Evolutionary conservation across 1,139 yeast species (phyloP).

Genomic region (Wickerhamomyces sp.): DNA sequence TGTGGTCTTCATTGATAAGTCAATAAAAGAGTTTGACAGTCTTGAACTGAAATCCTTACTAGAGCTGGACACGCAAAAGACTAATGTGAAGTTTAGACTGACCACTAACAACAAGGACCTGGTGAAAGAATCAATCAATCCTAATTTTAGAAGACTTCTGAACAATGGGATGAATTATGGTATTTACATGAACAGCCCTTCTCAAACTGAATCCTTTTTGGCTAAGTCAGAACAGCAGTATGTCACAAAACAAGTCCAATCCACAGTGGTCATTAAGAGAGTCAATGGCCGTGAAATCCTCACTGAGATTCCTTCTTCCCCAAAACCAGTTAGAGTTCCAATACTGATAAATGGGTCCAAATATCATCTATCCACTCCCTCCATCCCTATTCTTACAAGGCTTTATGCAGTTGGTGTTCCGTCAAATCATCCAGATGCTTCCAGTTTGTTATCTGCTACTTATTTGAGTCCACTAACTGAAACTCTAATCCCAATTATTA

Average conservation of each 20-base stretch:
- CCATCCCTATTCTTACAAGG: slow-evolving; percentile 12
- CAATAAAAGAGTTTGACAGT: slow-evolving; percentile 13
- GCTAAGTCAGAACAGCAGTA: not conserved
- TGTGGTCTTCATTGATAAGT: slow-evolving; percentile 11
- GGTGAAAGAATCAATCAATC: slow-evolving; percentile 7
- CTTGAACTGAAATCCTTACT: slow-evolving; percentile 12
- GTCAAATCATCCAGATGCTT: slow-evolving; percentile 11
- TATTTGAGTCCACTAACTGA: not conserved
- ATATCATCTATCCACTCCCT: slow-evolving; percentile 10
- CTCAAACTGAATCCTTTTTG: slow-evolving; percentile 5
- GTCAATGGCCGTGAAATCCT: not conserved
- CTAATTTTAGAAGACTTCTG: slow-evolving; percentile 13
- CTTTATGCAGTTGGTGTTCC: slow-evolving; percentile 18
- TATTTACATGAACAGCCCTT: slow-evolving; percentile 13
- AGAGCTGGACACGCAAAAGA: slow-evolving; percentile 6
- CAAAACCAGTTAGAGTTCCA: slow-evolving; percentile 5
- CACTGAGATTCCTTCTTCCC: not conserved
- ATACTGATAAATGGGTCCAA: slow-evolving; percentile 7
- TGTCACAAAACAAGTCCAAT: not conserved
- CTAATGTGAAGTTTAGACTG: slow-evolving; percentile 12
- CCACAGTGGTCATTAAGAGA: not conserved
- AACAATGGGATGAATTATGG: slow-evolving; percentile 18
- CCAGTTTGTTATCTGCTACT: not conserved
- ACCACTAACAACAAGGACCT: slow-evolving; percentile 8
- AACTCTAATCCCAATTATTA: not conserved